Evolutionary conservation across 768 basidiomycete species (phyloP), one percentile per base, ranked within the genome.

Genomic region (Hygrocybe punicea): DNA sequence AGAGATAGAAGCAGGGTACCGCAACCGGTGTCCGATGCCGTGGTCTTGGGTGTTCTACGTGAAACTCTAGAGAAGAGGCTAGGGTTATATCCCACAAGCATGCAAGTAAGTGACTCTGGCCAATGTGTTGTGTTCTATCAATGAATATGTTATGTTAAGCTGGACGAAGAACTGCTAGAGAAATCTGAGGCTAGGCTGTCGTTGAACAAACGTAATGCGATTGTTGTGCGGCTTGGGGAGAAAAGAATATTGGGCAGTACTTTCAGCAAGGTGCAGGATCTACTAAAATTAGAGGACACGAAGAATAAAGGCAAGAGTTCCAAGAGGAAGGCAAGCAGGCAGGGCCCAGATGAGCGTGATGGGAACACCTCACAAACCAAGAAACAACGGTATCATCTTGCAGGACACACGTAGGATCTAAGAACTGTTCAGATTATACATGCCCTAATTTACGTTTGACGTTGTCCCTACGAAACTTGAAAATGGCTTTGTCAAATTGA

Each of bases 221-320:
- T 86, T 7, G 72, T 89, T 46, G 90, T 93, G 11, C 80, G 93
- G 35, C 67, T 91, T 9, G 89, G 90, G 4, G 93, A 95, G 74
- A 93, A 93, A 72, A 72, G 80, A 21, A 84, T 93, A 11, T 64
- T 94, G 53, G 54, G 62, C 7, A 65, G 61, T 7, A 55, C 61
- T n/a, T 52, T 73, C 29, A 54, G 61, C 14, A 69, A 65, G 49
- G 33, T 74, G 24, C 51, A 23, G 21, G 23, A 60, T 4, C 8
- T 29, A 8, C 29, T 29, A n/a, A 19, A 33, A n/a, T 23, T 56
- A 45, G 21, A 17, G 46, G 45, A 35, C 6, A 29, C 8, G 11
- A 25, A 29, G 21, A 21, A 5, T 29, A 11, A 55, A 21, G 19
- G 24, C 4, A 29, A 36, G 19, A 39, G 11, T 16, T 17, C 33